Base-by-base conservation (phyloP, 2,329 filamentous ascomycete species). In the Colletotrichum falcatum region DNA sequence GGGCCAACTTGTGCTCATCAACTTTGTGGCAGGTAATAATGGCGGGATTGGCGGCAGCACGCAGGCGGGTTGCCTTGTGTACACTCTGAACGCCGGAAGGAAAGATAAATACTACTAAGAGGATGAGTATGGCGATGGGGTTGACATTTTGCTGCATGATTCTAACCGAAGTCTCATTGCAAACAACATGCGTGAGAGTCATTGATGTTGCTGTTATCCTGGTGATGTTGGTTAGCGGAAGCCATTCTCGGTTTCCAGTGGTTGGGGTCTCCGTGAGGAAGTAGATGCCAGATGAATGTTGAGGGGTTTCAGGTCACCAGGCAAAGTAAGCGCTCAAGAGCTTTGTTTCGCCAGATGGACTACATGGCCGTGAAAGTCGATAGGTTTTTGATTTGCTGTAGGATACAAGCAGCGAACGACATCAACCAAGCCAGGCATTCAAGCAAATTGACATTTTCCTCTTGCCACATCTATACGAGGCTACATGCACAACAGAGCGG, bases 1-100 rank as follows among this genome's bases (percentile, higher is more conserved):
- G n/a, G 4, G 53, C 14, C 5, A 1, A 5, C 2, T 12, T 9
- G 18, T 18, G 33, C 53, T 56, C 3, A 39, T 20, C 33, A 39
- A 26, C 14, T n/a, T 26, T 39, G 35, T 1, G 23, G 26, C 9
- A 37, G 58, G 58, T 11, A 20, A 14, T 5, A 61, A 49, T 8
- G 58, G 58, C 8, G 44, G 58, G 20, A 61, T 61, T 8, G 58
- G 58, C 30, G 58, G 58, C 20, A 48, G 20, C 23, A 61, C 58
- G 30, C 58, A 61, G 30, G 58, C 23, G 12, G 30, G 58, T 20
- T 61, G 58, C 14, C 58, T 61, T 14, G 44, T 61, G 4, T 61
- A 35, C 23, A 61, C 44, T 61, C 30, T 61, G 14, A 26, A 23
- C 20, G 30, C n/a, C 16, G 58, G 30, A 14, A 46, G 58, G 20